Conservation (phyloP, 176 grass and related monocot species). For the Cenchrus purpureus region DNA sequence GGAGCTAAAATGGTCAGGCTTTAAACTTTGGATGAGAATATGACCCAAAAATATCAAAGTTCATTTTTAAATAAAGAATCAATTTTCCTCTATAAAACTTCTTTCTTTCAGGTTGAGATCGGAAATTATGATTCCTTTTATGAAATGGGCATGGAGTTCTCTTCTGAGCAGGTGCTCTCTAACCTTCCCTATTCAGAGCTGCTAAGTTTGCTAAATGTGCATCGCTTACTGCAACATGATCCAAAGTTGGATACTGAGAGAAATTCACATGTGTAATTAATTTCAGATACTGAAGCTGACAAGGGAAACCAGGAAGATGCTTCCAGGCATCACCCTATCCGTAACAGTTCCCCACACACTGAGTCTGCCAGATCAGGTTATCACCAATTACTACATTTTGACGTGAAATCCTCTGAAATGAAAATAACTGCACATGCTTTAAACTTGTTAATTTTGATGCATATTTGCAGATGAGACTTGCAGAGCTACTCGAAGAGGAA, state of each 20-base stretch:
- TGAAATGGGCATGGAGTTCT: slow-evolving; percentile 70
- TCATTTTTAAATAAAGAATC: neutral
- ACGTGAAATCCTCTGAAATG: neutral
- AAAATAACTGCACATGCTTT: neutral
- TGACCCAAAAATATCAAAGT: neutral
- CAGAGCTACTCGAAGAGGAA: slow-evolving; percentile 88
- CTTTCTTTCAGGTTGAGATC: slow-evolving; percentile 77
- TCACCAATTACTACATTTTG: neutral
- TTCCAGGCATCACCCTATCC: slow-evolving; percentile 77
- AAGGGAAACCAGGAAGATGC: slow-evolving; percentile 72
- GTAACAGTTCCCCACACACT: slow-evolving; percentile 94
- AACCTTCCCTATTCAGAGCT: neutral
- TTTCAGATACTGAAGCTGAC: slow-evolving; percentile 88
- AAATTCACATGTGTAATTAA: neutral
- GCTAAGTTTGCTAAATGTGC: neutral
- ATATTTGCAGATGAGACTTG: slow-evolving; percentile 69
- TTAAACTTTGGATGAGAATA: neutral
- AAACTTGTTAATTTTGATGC: neutral
- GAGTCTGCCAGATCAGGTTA: slow-evolving; percentile 89
- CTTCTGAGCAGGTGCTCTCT: slow-evolving; percentile 63
- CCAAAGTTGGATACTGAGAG: neutral
- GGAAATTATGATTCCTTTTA: slow-evolving; percentile 98
- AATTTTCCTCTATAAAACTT: neutral
- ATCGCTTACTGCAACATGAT: neutral
- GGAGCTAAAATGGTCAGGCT: slow-evolving; percentile 87